These are phyloP conservation scores for Termitomyces sp. DNA, from an alignment of 768 basidiomycete species.

Conservation along the genomic window DNA sequence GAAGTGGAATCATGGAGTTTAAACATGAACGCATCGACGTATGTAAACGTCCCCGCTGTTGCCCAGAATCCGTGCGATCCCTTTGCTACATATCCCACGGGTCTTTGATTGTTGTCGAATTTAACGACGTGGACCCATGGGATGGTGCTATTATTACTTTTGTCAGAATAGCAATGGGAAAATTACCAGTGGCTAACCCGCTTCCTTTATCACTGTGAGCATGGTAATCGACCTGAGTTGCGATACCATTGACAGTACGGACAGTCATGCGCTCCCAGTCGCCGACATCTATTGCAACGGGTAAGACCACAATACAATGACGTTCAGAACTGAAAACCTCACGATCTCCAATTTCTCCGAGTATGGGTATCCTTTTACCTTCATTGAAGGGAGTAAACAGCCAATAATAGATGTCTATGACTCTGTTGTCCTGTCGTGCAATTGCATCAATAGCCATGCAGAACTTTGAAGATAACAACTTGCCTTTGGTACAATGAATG, in stretches of 20 bases:
- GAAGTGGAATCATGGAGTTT: constrained; percentile 13
- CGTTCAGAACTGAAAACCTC: not conserved
- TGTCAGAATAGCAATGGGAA: not conserved
- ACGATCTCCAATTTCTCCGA: constrained; percentile 15
- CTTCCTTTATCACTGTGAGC: constrained; percentile 13
- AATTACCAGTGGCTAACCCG: not conserved
- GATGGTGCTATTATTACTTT: constrained; percentile 9
- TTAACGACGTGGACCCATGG: constrained; percentile 11
- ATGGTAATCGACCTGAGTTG: constrained; percentile 16
- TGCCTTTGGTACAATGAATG: constrained; percentile 14
- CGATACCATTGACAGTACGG: constrained; percentile 13
- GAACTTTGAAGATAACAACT: not conserved
- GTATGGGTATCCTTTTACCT: constrained; percentile 10
- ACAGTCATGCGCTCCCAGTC: constrained; percentile 17
- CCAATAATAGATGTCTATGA: constrained; percentile 15
- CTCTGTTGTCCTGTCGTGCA: constrained; percentile 8
- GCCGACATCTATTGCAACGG: constrained; percentile 7
- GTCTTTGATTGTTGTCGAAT: constrained; percentile 14
- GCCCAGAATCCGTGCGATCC: constrained; percentile 17
- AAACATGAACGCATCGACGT: constrained; percentile 11
- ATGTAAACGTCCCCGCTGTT: constrained; percentile 13
- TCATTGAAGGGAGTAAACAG: constrained; percentile 15
- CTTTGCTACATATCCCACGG: constrained; percentile 13
- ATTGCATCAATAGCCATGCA: not conserved
- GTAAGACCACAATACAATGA: not conserved